A percentile compares a stretch with the other conserved stretches of the same genome.
These are phyloP conservation scores for Rhynchospora breviuscula DNA, from an alignment of 176 grass and related monocot genomes.

Conservation along the genomic window DNA sequence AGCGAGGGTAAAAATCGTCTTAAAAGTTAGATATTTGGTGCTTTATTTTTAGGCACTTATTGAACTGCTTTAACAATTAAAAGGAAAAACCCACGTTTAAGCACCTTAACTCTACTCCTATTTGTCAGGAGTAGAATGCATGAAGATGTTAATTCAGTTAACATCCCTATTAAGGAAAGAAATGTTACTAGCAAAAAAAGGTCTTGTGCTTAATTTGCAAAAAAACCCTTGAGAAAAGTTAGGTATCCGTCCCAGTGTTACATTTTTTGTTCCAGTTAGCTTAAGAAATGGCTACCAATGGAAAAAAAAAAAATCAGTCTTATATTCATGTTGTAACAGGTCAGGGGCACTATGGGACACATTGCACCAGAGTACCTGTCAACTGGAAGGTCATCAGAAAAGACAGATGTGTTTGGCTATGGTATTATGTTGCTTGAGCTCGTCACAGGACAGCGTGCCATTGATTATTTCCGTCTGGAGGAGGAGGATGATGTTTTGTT, in stretches of 20 bases:
- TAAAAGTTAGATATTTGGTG: background rate
- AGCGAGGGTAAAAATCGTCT: background rate
- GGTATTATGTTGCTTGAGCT: constrained; percentile 74
- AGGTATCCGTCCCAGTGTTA: background rate
- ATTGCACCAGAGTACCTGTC: constrained; percentile 88
- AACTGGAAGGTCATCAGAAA: constrained; percentile 75
- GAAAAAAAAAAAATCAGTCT: background rate
- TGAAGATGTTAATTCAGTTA: background rate
- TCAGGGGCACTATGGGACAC: constrained; percentile 73
- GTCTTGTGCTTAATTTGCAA: background rate
- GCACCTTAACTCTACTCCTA: background rate
- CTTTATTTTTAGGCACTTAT: background rate
- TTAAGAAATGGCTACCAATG: background rate
- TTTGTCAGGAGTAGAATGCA: background rate
- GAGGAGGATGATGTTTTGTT: constrained; percentile 63
- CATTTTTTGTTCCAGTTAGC: background rate
- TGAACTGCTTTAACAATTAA: background rate
- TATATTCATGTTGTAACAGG: background rate
- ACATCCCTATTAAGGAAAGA: background rate
- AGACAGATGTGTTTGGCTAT: constrained; percentile 88
- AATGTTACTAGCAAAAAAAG: background rate
- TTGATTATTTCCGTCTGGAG: constrained; percentile 40
- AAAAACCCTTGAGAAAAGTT: background rate
- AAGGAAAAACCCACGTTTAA: background rate
- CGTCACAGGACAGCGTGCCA: constrained; percentile 60